Percentiles rank a stretch among this genome's conserved stretches.
These are phyloP conservation scores for Tranzscheliella williamsii DNA, from an alignment of 1,284 basidiomycete genomes.

Conservation along the genomic window DNA sequence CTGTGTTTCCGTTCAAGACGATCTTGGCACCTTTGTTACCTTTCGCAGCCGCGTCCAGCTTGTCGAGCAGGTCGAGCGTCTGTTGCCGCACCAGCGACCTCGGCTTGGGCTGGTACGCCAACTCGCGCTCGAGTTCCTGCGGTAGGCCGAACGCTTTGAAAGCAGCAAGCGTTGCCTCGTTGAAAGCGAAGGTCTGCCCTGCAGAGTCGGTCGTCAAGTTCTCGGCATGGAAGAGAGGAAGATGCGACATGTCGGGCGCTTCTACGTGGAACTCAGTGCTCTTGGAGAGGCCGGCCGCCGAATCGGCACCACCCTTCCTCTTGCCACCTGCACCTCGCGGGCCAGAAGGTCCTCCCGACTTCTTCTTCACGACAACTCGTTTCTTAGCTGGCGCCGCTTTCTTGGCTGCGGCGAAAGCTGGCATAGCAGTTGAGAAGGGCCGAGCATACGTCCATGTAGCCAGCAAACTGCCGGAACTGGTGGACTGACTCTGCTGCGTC, in stretches of 20 bases:
- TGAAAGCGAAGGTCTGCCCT: conserved; percentile 43
- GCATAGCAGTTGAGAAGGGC: conserved; percentile 13
- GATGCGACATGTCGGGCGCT: conserved; percentile 45
- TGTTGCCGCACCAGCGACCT: conserved; percentile 43
- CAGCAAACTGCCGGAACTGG: not conserved
- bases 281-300: conserved; percentile 30
- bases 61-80: conserved; percentile 44
- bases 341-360: conserved; percentile 20
- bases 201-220: conserved; percentile 24
- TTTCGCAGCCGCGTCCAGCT: conserved; percentile 37
- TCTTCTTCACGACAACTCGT: conserved; percentile 50
- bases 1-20: conserved; percentile 67
- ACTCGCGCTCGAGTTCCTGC: conserved; percentile 38
- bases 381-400: conserved; percentile 46
- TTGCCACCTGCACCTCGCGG: conserved; percentile 43
- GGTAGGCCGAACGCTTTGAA: conserved; percentile 47
- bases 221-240: conserved; percentile 37
- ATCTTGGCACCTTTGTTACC: conserved; percentile 9
- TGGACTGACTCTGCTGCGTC: not conserved
- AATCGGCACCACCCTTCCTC: conserved; percentile 49
- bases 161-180: conserved; percentile 29
- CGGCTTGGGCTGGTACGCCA: conserved; percentile 35
- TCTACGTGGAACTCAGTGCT: conserved; percentile 36
- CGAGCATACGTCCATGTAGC: conserved; percentile 1
- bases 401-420: conserved; percentile 27